Base-by-base conservation (phyloP, 352 stramenopile species). In the Plasmopara halstedii region DNA sequence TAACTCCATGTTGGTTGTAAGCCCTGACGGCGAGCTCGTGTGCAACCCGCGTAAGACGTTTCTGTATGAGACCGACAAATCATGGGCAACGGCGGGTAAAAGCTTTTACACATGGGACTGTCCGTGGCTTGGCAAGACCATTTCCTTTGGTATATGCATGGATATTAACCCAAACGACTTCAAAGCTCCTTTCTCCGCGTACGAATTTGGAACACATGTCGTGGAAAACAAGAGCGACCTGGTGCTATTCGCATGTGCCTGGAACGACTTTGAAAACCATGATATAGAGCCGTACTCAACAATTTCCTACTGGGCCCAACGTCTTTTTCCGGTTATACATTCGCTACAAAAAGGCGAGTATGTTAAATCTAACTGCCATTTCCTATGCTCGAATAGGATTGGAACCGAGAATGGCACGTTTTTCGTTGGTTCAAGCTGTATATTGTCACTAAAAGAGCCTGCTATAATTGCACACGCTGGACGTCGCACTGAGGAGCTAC, bases 141-240 rank as follows among this genome's bases (percentile, higher is more conserved):
- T 92, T 15, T 85, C 75, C 2, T 89, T 92, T 50, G 81, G 83
- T 29, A 90, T 94, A 50, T 94, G 83, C 53, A 94, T 94, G 83
- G 83, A 94, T 58, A 92, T 94, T 48, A 94, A 94, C 45, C 83
- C 83, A 15, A 58, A 86, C 42, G 72, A 91, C 56, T 92, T 94
- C 44, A 62, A 56, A 19, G 58, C 83, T 34, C 62, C 75, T 8
- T 90, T 85, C 38, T 64, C 67, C 1, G 60, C 56, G 10, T 91
- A 73, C 42, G 83, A 92, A 59, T 91, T 91, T 51, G 80, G 66
- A 4, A 58, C 53, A 3, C 64, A 85, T 35, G 70, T 72, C 0
- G 47, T 81, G 21, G 21, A 54, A 10, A 52, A 75, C 31, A 49
- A 62, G 17, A 85, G 75, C 55, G 78, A 88, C 37, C 56, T 93